A percentile compares a stretch with the other conserved stretches of the same genome.
Conservation (phyloP, 2,329 filamentous ascomycete genomes). For the Diaporthe batatas region DNA sequence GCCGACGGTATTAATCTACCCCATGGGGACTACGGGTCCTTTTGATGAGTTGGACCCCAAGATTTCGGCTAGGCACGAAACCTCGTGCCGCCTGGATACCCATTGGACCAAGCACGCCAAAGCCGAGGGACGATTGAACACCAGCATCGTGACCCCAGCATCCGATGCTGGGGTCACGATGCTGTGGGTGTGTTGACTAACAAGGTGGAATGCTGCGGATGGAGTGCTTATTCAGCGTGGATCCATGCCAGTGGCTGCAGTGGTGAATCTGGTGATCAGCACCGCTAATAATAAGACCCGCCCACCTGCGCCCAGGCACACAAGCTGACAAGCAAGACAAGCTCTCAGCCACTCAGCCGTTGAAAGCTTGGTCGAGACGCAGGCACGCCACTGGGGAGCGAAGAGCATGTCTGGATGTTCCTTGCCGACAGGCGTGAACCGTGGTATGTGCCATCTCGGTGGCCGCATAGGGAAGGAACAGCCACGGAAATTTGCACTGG, state of each 20-base stretch:
- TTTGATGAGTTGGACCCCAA: conserved; percentile 22
- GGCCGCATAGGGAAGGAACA: neutral
- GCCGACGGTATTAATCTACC: conserved; percentile 12
- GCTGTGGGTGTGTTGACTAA: conserved; percentile 24
- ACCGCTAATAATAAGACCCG: conserved; percentile 3
- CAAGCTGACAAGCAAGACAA: neutral
- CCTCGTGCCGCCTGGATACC: conserved; percentile 22
- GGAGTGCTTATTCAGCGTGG: conserved; percentile 12
- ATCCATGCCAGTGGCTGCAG: conserved; percentile 13
- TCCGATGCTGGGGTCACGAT: conserved; percentile 8
- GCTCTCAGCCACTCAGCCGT: neutral
- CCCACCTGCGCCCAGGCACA: neutral
- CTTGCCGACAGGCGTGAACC: neutral
- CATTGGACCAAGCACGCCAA: neutral
- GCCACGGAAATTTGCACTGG: neutral
- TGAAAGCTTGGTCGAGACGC: conserved; percentile 10
- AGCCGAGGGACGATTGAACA: neutral
- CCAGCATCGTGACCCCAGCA: too few relatives aligned
- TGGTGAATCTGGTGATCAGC: conserved; percentile 20
- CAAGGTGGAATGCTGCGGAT: conserved; percentile 4
- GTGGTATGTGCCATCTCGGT: conserved; percentile 4
- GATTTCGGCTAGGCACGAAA: conserved; percentile 25
- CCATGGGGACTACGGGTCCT: conserved; percentile 26
- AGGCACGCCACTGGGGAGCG: neutral
- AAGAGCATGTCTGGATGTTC: conserved; percentile 20